Base-by-base conservation (phyloP, 1,284 basidiomycete species). In the Marasmius sp. region DNA sequence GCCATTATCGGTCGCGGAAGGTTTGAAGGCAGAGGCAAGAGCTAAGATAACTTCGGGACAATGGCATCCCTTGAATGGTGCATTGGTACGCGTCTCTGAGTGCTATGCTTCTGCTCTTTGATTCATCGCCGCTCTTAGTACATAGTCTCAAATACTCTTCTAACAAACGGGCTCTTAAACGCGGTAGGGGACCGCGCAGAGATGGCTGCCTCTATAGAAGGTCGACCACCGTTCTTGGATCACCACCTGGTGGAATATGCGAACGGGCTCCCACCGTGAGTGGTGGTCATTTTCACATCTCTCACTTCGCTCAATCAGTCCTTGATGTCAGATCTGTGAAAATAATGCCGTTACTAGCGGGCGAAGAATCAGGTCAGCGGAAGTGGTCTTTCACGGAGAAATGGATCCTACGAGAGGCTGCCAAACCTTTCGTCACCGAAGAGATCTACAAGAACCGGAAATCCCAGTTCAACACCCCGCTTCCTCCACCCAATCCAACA, bases 141-240 rank as follows among this genome's bases (percentile, higher is more conserved):
- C 39, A 57, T 58, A 4, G 36, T 60, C 0, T 55, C 36, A 5
- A 66, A 64, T 14, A 65, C 61, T 7, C 2, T 61, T 39, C 14
- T 66, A 14, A 47, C 18, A 2, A 43, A 65, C 3, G 33, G 38
- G 1, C 61, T 65, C 55, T 50, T 66, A 11, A 66, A 60, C 39
- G 34, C 51, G 16, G 50, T 60, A 1, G 65, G 64, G 18, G 65
- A 66, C 33, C 61, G 65, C 38, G 58, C 57, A 2, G 65, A 66
- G 16, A 66, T 66, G 65, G 64, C 64, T 11, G 54, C 61, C 14
- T 61, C 64, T 20, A 45, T 66, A 18, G 65, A 66, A 47, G 53
- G 59, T 12, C 64, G 65, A 7, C 65, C 65, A 1, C 54, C 64
- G 11, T 66, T 66, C 38, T 50, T 66, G 6, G 65, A 66, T 41